A percentile compares a stretch with the other conserved stretches of the same genome.
Conservation (phyloP, 1,284 basidiomycete species). For the Fomitopsis schrenkii region DNA sequence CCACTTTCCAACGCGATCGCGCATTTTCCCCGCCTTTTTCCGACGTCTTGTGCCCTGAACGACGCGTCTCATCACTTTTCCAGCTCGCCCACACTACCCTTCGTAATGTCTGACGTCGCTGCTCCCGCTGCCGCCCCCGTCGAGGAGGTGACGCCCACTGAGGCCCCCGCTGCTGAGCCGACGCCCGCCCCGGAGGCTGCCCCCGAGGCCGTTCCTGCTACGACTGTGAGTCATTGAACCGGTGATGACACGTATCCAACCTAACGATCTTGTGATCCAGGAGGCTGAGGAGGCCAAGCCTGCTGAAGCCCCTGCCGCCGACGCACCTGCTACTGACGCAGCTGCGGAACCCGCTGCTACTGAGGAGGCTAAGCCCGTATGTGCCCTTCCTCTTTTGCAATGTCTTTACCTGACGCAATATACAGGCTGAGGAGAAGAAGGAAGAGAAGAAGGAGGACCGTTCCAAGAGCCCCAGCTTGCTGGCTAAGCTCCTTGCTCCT, state of each 20-base stretch:
- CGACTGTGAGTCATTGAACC: conserved; percentile 14
- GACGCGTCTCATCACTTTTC: conserved; percentile 18
- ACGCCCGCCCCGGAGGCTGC: conserved; percentile 23
- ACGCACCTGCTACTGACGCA: conserved; percentile 29
- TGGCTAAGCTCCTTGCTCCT: conserved; percentile 68
- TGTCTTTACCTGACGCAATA: conserved; percentile 4
- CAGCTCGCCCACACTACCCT: conserved; percentile 47
- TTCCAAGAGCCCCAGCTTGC: conserved; percentile 72
- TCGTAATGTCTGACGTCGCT: conserved; percentile 77
- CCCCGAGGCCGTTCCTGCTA: conserved; percentile 28
- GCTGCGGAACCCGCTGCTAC: conserved; percentile 32
- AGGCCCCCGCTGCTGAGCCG: conserved; percentile 36
- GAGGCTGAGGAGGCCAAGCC: conserved; percentile 40
- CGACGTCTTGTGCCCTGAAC: conserved; percentile 10
- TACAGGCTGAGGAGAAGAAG: conserved; percentile 33
- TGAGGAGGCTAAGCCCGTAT: conserved; percentile 61
- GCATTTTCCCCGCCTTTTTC: conserved; percentile 11
- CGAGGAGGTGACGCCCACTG: conserved; percentile 53
- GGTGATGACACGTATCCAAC: background rate
- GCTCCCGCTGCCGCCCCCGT: conserved; percentile 37
- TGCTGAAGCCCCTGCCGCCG: conserved; percentile 28
- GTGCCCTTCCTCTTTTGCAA: conserved; percentile 15
- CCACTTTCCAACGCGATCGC: background rate
- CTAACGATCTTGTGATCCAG: conserved; percentile 24
- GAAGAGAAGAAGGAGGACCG: conserved; percentile 67